A percentile compares a stretch with the other conserved stretches of the same genome.
Evolutionary conservation across 192 early-diverging fungal species (phyloP).

Genomic region (Chytriomyces hyalinus): DNA sequence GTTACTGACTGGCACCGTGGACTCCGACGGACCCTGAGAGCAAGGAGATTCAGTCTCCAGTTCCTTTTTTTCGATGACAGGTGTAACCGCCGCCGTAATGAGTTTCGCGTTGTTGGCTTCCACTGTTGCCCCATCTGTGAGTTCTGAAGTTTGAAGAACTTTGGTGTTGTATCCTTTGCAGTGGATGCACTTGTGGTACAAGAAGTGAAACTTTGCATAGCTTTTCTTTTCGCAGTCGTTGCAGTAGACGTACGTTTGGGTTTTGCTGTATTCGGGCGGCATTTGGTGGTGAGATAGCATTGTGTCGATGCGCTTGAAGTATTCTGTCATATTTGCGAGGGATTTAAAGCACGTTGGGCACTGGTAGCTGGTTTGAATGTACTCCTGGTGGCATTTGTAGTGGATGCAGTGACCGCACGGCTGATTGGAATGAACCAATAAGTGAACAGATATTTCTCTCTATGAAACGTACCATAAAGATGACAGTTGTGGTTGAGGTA

Average conservation of each 20-base stretch:
- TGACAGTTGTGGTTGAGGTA: conserved; percentile 79
- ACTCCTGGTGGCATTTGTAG: conserved; percentile 79
- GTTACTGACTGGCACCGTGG: no score
- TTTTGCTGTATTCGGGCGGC: conserved; percentile 87
- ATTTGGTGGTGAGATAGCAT: conserved; percentile 82
- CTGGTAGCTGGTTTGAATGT: conserved; percentile 89
- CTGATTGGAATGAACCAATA: conserved; percentile 40
- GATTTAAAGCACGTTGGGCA: conserved; percentile 96
- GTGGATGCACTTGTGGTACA: conserved; percentile 91
- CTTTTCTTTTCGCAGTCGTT: conserved; percentile 94
- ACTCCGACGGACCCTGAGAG: no score
- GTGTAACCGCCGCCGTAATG: not conserved
- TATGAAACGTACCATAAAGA: conserved; percentile 76
- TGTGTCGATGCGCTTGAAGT: conserved; percentile 84
- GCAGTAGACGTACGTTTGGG: conserved; percentile 80
- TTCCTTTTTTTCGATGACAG: no score
- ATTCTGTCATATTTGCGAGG: conserved; percentile 78
- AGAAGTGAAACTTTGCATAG: conserved; percentile 86
- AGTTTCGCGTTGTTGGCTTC: conserved; percentile 18
- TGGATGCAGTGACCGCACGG: conserved; percentile 95
- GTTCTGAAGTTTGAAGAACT: conserved; percentile 68
- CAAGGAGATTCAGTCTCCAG: no score
- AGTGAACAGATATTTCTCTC: not conserved
- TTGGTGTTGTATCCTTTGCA: conserved; percentile 94
- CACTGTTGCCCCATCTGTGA: conserved; percentile 23